Percentiles rank a stretch among this genome's conserved stretches.
Evolutionary conservation across 768 basidiomycete species (phyloP).

Genomic region (Phylloporus scabripes): DNA sequence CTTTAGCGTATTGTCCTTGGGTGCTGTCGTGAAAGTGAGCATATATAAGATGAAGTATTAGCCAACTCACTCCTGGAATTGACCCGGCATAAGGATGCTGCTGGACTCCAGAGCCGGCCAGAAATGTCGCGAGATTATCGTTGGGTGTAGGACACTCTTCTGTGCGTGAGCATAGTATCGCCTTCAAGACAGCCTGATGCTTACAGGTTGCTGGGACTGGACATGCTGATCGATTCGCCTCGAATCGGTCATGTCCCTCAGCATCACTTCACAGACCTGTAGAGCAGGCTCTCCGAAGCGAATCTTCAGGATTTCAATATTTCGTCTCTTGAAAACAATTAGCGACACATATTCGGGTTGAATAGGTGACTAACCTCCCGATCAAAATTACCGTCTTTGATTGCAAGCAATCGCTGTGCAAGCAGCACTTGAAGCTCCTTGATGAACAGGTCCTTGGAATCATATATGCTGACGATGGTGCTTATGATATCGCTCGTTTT

Average conservation of each 20-base stretch:
- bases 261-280: constrained; percentile 97
- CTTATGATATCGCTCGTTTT: constrained; percentile 92
- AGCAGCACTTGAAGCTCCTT: constrained; percentile 92
- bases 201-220: constrained; percentile 63
- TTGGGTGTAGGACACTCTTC: constrained; percentile 76
- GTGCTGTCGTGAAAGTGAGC: constrained; percentile 39
- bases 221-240: constrained; percentile 85
- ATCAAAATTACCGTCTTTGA: constrained; percentile 76
- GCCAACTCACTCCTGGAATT: constrained; percentile 63
- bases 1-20: constrained; percentile 69
- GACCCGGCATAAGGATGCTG: constrained; percentile 76
- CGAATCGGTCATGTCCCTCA: constrained; percentile 95
- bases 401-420: constrained; percentile 77
- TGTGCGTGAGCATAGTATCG: constrained; percentile 3
- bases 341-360: background rate
- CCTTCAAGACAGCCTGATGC: constrained; percentile 16
- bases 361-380: constrained; percentile 40
- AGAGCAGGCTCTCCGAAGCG: constrained; percentile 91
- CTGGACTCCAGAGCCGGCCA: constrained; percentile 85
- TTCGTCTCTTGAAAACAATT: constrained; percentile 57
- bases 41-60: background rate
- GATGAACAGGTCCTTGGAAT: constrained; percentile 93
- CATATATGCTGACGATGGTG: constrained; percentile 95
- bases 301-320: constrained; percentile 90
- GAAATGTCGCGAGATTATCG: constrained; percentile 89